A percentile compares a stretch with the other conserved stretches of the same genome.
phyloP scores from a whole-genome alignment of 2,329 filamentous ascomycete genomes.

The Claviceps sp. region DNA sequence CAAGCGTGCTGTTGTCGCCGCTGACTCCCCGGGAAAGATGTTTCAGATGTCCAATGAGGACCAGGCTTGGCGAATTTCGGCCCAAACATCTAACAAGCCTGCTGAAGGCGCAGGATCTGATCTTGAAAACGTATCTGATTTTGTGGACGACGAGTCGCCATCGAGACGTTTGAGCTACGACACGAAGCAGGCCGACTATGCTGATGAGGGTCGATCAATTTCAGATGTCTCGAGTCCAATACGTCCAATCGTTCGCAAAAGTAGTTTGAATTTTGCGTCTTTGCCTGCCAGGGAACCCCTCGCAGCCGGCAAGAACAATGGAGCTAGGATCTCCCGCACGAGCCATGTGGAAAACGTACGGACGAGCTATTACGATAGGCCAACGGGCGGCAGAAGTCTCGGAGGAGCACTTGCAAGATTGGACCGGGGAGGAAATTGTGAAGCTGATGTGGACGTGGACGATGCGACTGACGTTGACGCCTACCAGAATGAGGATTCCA shows the following conservation, averaged over 20 bases:
- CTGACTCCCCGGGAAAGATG: constrained; percentile 21
- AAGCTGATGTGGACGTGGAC: constrained; percentile 42
- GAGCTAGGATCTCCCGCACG: constrained; percentile 55
- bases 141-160: constrained; percentile 3
- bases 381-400: constrained; percentile 61
- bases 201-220: constrained; percentile 41
- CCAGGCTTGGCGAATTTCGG: constrained; percentile 18
- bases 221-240: constrained; percentile 64
- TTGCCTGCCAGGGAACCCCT: constrained; percentile 83
- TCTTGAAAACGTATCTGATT: background rate
- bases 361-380: constrained; percentile 59
- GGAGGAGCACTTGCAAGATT: constrained; percentile 32
- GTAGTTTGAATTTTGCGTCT: constrained; percentile 87
- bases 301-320: constrained; percentile 70
- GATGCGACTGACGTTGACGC: constrained; percentile 21
- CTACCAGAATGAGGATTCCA: constrained; percentile 36
- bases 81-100: constrained; percentile 2
- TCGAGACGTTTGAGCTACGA: constrained; percentile 4
- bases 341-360: constrained; percentile 66
- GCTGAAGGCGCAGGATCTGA: background rate
- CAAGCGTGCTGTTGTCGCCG: constrained; percentile 13
- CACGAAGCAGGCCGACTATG: constrained; percentile 1
- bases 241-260: constrained; percentile 71
- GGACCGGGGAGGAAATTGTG: constrained; percentile 29
- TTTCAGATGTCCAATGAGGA: constrained; percentile 33